A percentile compares a stretch with the other conserved stretches of the same genome.
phyloP scores from a whole-genome alignment of 176 grass and related monocot genomes.

The Elymus sibiricus region DNA sequence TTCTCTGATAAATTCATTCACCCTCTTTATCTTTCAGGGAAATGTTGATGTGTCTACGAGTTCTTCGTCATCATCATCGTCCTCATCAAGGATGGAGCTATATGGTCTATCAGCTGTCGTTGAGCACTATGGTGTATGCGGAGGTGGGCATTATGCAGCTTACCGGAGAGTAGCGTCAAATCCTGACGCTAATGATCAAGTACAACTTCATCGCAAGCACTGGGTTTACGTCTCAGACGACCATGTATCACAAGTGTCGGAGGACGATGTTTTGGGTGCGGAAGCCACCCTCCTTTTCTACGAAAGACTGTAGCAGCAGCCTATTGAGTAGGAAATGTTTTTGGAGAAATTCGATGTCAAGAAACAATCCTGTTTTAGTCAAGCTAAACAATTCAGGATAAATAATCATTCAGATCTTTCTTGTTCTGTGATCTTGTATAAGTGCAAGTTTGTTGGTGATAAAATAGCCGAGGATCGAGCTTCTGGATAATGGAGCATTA shows the following conservation, averaged over 20 bases:
- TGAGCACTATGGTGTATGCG: constrained; percentile 75
- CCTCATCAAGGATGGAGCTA: constrained; percentile 21
- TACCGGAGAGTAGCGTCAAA: constrained; percentile 54
- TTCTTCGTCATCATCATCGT: not conserved
- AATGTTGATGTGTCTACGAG: constrained; percentile 12
- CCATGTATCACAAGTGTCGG: constrained; percentile 58
- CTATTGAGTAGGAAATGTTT: not conserved
- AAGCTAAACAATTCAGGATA: not conserved
- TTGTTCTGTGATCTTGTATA: not conserved
- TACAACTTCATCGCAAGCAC: constrained; percentile 6
- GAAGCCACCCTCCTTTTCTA: constrained; percentile 91
- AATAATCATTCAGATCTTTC: not conserved
- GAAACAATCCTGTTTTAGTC: not conserved
- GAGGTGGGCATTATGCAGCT: constrained; percentile 83
- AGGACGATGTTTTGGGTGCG: constrained; percentile 58
- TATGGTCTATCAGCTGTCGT: constrained; percentile 72
- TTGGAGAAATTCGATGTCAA: not conserved
- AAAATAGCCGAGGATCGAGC: not conserved
- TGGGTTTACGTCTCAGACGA: constrained; percentile 90
- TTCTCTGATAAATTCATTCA: not conserved
- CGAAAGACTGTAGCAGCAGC: not conserved
- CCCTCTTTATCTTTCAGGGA: not conserved
- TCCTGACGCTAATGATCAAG: constrained; percentile 25
- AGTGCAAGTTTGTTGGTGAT: not conserved
- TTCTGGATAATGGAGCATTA: not conserved